Percentiles rank a stretch among this genome's conserved stretches.
phyloP scores from a whole-genome alignment of 371 early-diverging fungal genomes.

The Chytridium lagenaria region DNA sequence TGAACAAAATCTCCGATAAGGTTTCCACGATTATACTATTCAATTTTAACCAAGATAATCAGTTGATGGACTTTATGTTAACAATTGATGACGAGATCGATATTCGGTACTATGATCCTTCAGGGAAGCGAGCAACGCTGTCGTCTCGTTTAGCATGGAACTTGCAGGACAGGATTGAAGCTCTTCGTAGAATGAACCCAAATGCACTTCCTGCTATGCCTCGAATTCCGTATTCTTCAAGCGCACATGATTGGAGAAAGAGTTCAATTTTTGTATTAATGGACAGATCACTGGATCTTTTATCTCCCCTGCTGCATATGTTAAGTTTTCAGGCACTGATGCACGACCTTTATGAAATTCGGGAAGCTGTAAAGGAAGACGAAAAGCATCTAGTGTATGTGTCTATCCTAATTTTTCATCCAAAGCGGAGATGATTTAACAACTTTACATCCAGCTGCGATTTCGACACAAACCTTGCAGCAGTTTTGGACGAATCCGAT shows the following conservation, averaged over 20 bases:
- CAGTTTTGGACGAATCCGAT: slow-evolving; percentile 52
- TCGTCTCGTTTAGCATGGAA: slow-evolving; percentile 44
- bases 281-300: slow-evolving; percentile 90
- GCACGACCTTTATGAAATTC: slow-evolving; percentile 80
- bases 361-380: slow-evolving; percentile 57
- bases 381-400: not conserved
- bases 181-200: slow-evolving; percentile 59
- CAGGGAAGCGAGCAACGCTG: slow-evolving; percentile 28
- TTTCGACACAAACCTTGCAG: slow-evolving; percentile 26
- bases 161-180: slow-evolving; percentile 70
- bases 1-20: not conserved
- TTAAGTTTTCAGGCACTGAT: slow-evolving; percentile 97
- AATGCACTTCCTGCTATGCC: slow-evolving; percentile 71
- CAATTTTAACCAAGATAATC: not conserved
- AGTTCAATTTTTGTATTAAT: slow-evolving; percentile 75
- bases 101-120: slow-evolving; percentile 82
- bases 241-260: not conserved
- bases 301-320: slow-evolving; percentile 92
- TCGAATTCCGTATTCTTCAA: slow-evolving; percentile 48
- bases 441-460: slow-evolving; percentile 1
- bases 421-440: not conserved
- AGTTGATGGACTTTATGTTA: slow-evolving; percentile 36
- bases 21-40: not conserved
- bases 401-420: not conserved
- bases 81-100: slow-evolving; percentile 69